Evolutionary conservation across 129 eudicot genomes (phyloP).

Genomic region (Apium graveolens): DNA sequence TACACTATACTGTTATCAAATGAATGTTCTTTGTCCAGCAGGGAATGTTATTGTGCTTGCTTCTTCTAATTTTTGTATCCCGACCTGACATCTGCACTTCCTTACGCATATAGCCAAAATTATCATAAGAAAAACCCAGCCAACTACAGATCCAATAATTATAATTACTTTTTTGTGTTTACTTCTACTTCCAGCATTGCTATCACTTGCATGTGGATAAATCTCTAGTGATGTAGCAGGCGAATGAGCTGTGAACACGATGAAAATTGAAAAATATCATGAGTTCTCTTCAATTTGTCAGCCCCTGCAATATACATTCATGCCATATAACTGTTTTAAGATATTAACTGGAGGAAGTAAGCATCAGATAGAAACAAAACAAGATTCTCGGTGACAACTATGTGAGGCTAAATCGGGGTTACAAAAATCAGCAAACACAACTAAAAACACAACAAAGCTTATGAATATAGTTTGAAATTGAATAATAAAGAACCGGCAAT

Average conservation of each 20-base stretch:
- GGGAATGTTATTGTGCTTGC: constrained; percentile 42
- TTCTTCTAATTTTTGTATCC: constrained; percentile 48
- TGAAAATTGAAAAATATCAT: constrained; percentile 60
- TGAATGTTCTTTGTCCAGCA: not conserved
- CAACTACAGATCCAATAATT: constrained; percentile 53
- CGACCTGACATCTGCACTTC: constrained; percentile 31
- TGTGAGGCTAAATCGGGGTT: too few species aligned
- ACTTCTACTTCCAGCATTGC: not conserved
- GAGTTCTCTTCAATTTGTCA: too few species aligned
- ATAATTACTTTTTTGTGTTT: constrained; percentile 25
- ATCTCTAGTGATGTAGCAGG: constrained; percentile 36
- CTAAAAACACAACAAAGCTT: too few species aligned
- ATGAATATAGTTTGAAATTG: too few species aligned
- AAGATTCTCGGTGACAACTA: too few species aligned
- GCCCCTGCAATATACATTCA: too few species aligned
- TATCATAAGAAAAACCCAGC: constrained; percentile 30
- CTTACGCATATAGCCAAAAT: constrained; percentile 24
- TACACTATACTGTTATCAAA: not conserved
- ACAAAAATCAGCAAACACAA: too few species aligned
- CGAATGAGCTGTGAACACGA: constrained; percentile 37
- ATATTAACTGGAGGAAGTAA: too few species aligned
- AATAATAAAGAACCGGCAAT: too few species aligned
- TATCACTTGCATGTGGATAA: constrained; percentile 11
- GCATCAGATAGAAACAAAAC: too few species aligned
- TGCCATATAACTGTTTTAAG: too few species aligned